These are phyloP conservation scores for Hanseniaspora nectarophila DNA, from an alignment of 805 yeast species.

Conservation along the genomic window DNA sequence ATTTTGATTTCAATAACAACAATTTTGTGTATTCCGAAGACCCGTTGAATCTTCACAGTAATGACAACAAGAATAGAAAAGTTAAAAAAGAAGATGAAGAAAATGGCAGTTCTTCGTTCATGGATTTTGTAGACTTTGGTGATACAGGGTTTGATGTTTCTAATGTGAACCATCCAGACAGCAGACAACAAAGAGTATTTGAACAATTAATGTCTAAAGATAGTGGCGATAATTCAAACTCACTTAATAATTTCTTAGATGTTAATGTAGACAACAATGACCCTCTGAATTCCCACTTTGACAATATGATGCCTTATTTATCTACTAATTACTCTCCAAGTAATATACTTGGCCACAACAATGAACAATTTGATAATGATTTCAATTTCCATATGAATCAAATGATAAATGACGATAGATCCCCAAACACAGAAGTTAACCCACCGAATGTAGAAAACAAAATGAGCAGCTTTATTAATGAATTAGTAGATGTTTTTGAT, in stretches of 20 bases:
- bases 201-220: conserved; percentile 2
- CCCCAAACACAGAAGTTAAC: not conserved
- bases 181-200: not conserved
- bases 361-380: not conserved
- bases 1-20: not conserved
- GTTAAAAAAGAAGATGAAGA: not conserved
- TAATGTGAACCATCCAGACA: not conserved
- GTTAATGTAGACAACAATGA: not conserved
- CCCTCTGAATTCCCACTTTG: not conserved
- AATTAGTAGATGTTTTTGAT: conserved; percentile 1
- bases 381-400: not conserved
- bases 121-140: conserved; percentile 2
- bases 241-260: not conserved
- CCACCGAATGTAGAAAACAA: not conserved
- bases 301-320: not conserved
- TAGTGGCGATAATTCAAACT: not conserved
- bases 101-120: not conserved
- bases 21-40: not conserved
- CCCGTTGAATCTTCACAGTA: not conserved
- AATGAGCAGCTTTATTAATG: not conserved
- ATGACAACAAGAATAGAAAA: not conserved
- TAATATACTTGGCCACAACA: not conserved
- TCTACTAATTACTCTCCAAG: not conserved
- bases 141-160: not conserved
- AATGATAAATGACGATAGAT: not conserved